Evolutionary conservation across 352 stramenopile genomes (phyloP).

Genomic region (Phytopythium aichiense): DNA sequence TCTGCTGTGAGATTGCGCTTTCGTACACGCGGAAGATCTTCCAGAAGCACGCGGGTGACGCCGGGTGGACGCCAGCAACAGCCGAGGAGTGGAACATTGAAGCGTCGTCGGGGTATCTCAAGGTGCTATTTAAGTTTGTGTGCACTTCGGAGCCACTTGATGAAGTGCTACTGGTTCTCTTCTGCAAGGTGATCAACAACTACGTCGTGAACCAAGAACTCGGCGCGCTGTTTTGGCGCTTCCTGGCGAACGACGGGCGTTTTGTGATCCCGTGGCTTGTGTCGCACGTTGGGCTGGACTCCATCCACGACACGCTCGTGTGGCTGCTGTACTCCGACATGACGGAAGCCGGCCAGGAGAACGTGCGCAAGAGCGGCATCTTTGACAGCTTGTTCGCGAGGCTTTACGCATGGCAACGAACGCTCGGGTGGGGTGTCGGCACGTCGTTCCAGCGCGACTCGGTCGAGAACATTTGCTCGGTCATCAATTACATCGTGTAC

Average conservation of each 20-base stretch:
- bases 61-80: slow-evolving; percentile 29
- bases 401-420: slow-evolving; percentile 79
- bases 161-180: slow-evolving; percentile 75
- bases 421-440: slow-evolving; percentile 77
- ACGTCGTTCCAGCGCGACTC: slow-evolving; percentile 83
- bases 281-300: slow-evolving; percentile 79
- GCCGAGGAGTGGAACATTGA: slow-evolving; percentile 49
- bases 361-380: slow-evolving; percentile 63
- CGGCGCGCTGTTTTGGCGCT: slow-evolving; percentile 59
- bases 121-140: slow-evolving; percentile 83
- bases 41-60: slow-evolving; percentile 37
- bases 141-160: slow-evolving; percentile 62
- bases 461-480: slow-evolving; percentile 82
- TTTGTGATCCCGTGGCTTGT: slow-evolving; percentile 76
- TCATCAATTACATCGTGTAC: slow-evolving; percentile 87
- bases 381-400: slow-evolving; percentile 77
- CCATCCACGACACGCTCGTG: slow-evolving; percentile 77
- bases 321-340: slow-evolving; percentile 86
- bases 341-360: slow-evolving; percentile 51
- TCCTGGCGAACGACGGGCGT: slow-evolving; percentile 61
- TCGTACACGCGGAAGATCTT: slow-evolving; percentile 80
- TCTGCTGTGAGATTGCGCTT: slow-evolving; percentile 76
- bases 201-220: slow-evolving; percentile 73
- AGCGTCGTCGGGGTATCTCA: slow-evolving; percentile 59
- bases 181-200: slow-evolving; percentile 85